Evolutionary conservation across 1,139 yeast genomes (phyloP), one percentile per base, ranked within the genome.

Genomic region (Yamadazyma triangularis): DNA sequence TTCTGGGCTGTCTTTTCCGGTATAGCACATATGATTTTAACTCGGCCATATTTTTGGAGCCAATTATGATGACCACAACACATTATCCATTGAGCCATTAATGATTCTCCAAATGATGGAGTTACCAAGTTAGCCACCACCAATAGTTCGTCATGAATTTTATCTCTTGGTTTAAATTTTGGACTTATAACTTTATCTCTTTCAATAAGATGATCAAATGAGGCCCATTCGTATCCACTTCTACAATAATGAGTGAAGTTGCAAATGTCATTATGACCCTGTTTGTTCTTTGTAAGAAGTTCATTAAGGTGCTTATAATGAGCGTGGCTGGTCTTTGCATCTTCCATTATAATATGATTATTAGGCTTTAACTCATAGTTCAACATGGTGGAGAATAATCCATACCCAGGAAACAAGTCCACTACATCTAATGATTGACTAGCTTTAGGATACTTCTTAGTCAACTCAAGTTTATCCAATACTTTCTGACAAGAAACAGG

Each of bases 41-140:
- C 87, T 31, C 83, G 64, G 0, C 95, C 95, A 50, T 71, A 83
- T 41, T 66, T 64, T 43, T 79, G 83, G 11, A 85, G 53, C 96
- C 95, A 86, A 47, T 83, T 84, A 30, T 72, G 66, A 50, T 80
- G 71, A 1, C 74, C 77, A 26, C 81, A 62, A 51, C 95, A 84
- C 44, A 70, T 70, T 20, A 84, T 54, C 78, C 89, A 84, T 57
- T 87, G 95, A 29, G 85, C 81, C 23, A 82, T 55, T 15, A 85
- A 64, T 28, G 81, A 75, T 50, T 84, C 94, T 5, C 87, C 87
- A 16, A 62, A 55, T 23, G 47, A 47, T 21, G 53, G 37, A 1
- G 44, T 18, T 10, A 70, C 65, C 29, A 84, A 62, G 49, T 84
- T 82, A 1, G 80, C 94, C 2, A 78, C 62, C 19, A 84, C 61